A percentile compares a stretch with the other conserved stretches of the same genome.
Conservation (phyloP, 2,329 filamentous ascomycete species). For the Trichoderma semiorbis region DNA sequence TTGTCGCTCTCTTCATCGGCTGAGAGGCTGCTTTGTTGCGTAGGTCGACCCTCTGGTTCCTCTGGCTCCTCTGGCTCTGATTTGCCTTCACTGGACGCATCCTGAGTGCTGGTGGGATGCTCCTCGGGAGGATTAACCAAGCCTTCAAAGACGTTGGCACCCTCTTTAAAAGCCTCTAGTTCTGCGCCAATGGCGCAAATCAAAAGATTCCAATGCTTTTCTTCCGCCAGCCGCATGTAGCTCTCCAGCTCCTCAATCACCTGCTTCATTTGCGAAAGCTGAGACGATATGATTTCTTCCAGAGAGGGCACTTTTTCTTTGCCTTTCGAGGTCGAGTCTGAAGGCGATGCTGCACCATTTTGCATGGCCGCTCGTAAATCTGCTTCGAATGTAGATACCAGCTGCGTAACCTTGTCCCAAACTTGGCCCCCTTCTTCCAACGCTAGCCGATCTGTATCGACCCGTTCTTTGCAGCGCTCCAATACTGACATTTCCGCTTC, state of each 20-base stretch:
- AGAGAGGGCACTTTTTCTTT: constrained; percentile 32
- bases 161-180: constrained; percentile 62
- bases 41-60: not conserved
- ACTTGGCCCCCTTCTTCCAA: constrained; percentile 63
- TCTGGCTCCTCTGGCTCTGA: not conserved
- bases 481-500: constrained; percentile 57
- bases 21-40: not conserved
- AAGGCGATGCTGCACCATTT: constrained; percentile 19
- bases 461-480: constrained; percentile 50
- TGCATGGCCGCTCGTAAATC: constrained; percentile 57
- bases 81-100: not conserved
- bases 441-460: constrained; percentile 60
- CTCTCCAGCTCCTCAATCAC: constrained; percentile 55
- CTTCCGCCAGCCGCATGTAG: constrained; percentile 53
- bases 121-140: constrained; percentile 14
- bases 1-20: constrained; percentile 23
- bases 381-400: constrained; percentile 63
- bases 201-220: constrained; percentile 67
- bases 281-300: constrained; percentile 41
- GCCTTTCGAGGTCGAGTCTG: constrained; percentile 24
- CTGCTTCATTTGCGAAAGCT: constrained; percentile 54
- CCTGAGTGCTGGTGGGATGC: not conserved
- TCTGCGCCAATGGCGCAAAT: constrained; percentile 75
- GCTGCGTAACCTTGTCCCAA: constrained; percentile 60
- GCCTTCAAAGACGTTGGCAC: constrained; percentile 50